Conservation (phyloP, 2,329 filamentous ascomycete genomes). For the Blastomyces silverae region DNA sequence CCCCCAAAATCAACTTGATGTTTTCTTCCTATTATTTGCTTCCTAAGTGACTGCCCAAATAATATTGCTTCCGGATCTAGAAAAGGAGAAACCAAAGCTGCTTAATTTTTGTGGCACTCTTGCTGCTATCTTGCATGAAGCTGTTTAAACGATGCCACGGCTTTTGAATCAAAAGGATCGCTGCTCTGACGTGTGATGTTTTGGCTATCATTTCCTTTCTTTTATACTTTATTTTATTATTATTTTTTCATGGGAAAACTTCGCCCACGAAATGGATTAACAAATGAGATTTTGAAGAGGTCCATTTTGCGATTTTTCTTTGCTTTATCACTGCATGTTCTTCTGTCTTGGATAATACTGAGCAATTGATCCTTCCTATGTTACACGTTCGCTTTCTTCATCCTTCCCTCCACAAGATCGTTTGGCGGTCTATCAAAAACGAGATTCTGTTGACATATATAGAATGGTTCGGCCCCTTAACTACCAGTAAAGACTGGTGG, state of each 20-base stretch:
- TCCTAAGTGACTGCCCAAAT: not conserved
- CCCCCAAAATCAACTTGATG: not conserved
- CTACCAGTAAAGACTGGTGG: too few relatives aligned
- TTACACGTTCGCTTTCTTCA: not conserved
- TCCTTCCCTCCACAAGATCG: too few relatives aligned
- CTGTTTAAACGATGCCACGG: not conserved
- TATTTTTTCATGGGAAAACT: not conserved
- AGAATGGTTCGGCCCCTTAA: too few relatives aligned
- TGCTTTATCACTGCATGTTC: not conserved
- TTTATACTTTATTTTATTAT: not conserved
- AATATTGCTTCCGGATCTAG: not conserved
- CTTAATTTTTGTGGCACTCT: not conserved
- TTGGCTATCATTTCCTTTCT: not conserved
- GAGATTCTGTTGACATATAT: too few relatives aligned
- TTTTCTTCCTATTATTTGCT: not conserved
- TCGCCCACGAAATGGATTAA: too few relatives aligned
- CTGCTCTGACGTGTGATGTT: not conserved
- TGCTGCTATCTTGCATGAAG: not conserved
- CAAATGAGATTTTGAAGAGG: not conserved
- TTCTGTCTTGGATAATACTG: not conserved
- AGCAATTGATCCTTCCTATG: too few relatives aligned
- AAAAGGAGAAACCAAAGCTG: not conserved
- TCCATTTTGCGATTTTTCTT: not conserved
- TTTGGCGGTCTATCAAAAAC: not conserved
- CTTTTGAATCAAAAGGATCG: not conserved